Base-by-base conservation (phyloP, 1,139 yeast genomes). In the Sugiyamaella japonica region DNA sequence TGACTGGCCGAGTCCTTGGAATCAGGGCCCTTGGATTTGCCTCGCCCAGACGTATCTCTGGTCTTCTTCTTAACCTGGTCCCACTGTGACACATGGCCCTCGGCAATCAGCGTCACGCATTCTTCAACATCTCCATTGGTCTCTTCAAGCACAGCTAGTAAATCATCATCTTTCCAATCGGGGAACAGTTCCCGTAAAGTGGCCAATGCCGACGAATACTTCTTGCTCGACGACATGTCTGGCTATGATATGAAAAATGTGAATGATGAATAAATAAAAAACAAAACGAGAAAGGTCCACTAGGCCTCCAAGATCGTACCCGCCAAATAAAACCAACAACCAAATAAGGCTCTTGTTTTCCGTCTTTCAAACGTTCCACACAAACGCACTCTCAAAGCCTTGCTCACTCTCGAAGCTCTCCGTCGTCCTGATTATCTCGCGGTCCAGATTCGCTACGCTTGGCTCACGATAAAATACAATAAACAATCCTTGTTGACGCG, bases 91-190 rank as follows among this genome's bases (percentile, higher is more conserved):
- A 80, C 84, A 49, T 70, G 67, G 71, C 78, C 96, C 61, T 89
- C 88, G 58, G 95, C 85, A 72, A 93, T 91, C 72, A 90, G 85
- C 68, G 86, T 91, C 63, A 89, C 86, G 61, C 93, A 89, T 50
- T 81, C 79, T 67, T 87, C 95, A 62, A 89, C 77, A 67, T 87
- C 90, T 62, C 85, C 79, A 58, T 73, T 76, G 63, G 86, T 81
- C 72, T 93, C 98, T 57, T 78, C 77, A 63, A 91, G 82, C 57
- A 89, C 84, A 53, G 86, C 82, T 52, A 79, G 74, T 70, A 93
- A 82, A 70, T 93, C 99, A 45, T 88, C 96, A 53, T 81, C 77
- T 56, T 89, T 82, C 99, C 99, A 93, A 69, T 89, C 97, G 42
- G 97, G 96, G 76, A 93, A 91, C 78, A 93, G 78, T 71, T 93